A percentile compares a stretch with the other conserved stretches of the same genome.
These are phyloP conservation scores for Rhodamnia argentea DNA, from an alignment of 345 rosid species.

Conservation along the genomic window DNA sequence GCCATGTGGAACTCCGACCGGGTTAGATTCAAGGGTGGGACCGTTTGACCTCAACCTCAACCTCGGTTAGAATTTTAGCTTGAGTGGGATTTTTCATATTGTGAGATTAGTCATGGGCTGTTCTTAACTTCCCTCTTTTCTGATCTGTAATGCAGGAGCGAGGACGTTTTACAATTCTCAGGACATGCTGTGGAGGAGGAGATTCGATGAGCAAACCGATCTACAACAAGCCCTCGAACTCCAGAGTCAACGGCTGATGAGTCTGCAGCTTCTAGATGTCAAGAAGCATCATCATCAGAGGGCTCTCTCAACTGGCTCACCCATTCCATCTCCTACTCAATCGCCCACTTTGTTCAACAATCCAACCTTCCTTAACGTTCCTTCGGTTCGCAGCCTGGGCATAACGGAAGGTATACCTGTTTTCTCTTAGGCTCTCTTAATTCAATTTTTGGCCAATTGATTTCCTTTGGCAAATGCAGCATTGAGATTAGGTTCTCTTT, in stretches of 20 bases:
- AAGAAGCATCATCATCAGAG: slow-evolving; percentile 66
- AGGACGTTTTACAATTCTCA: slow-evolving; percentile 55
- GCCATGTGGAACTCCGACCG: slow-evolving; percentile 60
- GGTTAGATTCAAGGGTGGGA: slow-evolving; percentile 63
- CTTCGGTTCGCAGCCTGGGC: slow-evolving; percentile 31
- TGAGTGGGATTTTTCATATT: not conserved
- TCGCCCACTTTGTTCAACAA: slow-evolving; percentile 47
- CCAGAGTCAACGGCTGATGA: slow-evolving; percentile 70
- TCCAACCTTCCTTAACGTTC: slow-evolving; percentile 13
- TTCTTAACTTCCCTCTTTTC: not conserved
- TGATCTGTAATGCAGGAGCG: slow-evolving; percentile 25
- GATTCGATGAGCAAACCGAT: slow-evolving; percentile 65
- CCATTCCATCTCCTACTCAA: slow-evolving; percentile 42
- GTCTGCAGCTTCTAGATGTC: slow-evolving; percentile 70
- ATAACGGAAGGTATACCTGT: slow-evolving; percentile 16
- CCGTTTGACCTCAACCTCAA: slow-evolving; percentile 38
- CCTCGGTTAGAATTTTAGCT: slow-evolving; percentile 25
- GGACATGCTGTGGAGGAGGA: slow-evolving; percentile 67
- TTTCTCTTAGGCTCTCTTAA: not conserved
- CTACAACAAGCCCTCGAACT: slow-evolving; percentile 65
- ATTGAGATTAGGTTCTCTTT: not conserved
- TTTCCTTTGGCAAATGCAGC: not conserved
- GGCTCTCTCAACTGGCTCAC: slow-evolving; percentile 56
- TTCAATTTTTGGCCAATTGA: not conserved
- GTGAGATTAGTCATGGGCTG: not conserved